These are phyloP conservation scores for Nigrospora osmanthi DNA, from an alignment of 2,329 filamentous ascomycete genomes.

Conservation along the genomic window DNA sequence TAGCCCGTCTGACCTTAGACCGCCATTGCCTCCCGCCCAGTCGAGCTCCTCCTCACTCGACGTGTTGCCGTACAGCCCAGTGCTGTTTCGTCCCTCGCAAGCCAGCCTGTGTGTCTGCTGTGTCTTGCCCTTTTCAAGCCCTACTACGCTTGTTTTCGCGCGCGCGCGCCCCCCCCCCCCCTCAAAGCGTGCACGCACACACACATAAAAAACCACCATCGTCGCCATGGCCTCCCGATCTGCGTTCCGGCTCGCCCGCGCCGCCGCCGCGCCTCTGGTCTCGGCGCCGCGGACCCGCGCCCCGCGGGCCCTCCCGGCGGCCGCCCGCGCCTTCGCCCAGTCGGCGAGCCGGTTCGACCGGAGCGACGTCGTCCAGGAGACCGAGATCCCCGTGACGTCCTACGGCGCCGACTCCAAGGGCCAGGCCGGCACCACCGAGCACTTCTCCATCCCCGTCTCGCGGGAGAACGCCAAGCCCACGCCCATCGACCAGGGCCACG, in stretches of 20 bases:
- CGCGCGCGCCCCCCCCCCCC: too few species aligned
- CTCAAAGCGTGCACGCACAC: neutral
- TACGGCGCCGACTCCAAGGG: slow-evolving; percentile 42
- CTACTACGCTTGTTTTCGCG: neutral
- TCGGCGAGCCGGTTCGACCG: slow-evolving; percentile 28
- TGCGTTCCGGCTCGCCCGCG: slow-evolving; percentile 20
- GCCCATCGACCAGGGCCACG: slow-evolving; percentile 30
- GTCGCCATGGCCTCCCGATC: slow-evolving; percentile 21
- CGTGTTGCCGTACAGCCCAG: too few species aligned
- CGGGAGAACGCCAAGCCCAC: slow-evolving; percentile 32
- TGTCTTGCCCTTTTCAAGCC: neutral
- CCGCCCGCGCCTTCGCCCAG: slow-evolving; percentile 27
- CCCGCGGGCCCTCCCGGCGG: slow-evolving; percentile 16
- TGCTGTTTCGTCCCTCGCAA: too few species aligned
- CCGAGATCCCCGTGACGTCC: slow-evolving; percentile 48
- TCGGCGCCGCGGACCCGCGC: slow-evolving; percentile 11
- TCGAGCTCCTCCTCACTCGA: too few species aligned
- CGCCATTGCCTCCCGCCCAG: too few species aligned
- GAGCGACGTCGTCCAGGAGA: slow-evolving; percentile 47
- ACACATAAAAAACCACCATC: neutral
- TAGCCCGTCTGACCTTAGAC: too few species aligned
- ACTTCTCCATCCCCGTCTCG: slow-evolving; percentile 47
- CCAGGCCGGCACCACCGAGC: slow-evolving; percentile 32
- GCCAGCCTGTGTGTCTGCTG: neutral
- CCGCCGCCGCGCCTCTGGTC: slow-evolving; percentile 19